Conservation (phyloP, 495 filamentous ascomycete genomes). For the Neurospora sp. region DNA sequence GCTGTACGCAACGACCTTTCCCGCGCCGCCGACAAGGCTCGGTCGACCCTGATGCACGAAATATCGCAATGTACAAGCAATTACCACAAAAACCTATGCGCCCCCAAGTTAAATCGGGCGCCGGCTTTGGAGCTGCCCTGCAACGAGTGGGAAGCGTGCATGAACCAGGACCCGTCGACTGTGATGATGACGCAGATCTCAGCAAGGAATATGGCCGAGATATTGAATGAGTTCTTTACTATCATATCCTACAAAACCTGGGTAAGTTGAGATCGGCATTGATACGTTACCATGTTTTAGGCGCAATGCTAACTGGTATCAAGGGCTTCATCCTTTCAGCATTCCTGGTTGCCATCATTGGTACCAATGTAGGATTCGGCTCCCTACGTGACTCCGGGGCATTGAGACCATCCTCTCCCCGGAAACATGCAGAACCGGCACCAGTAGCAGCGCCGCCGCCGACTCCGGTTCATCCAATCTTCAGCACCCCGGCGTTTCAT, state of each 20-base stretch:
- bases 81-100: conserved; percentile 67
- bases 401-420: neutral
- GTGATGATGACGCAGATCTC: conserved; percentile 32
- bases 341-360: conserved; percentile 44
- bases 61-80: conserved; percentile 61
- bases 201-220: conserved; percentile 33
- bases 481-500: conserved; percentile 14
- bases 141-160: conserved; percentile 73
- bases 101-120: conserved; percentile 40
- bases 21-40: conserved; percentile 53
- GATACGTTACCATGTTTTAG: neutral
- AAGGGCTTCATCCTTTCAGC: conserved; percentile 45
- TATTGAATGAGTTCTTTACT: conserved; percentile 38
- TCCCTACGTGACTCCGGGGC: conserved; percentile 17
- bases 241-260: conserved; percentile 42
- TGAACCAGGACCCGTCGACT: conserved; percentile 48
- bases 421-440: conserved; percentile 6
- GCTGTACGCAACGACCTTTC: conserved; percentile 70
- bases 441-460: conserved; percentile 8
- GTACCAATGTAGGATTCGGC: conserved; percentile 48
- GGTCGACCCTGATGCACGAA: conserved; percentile 53
- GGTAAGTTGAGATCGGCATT: conserved; percentile 9
- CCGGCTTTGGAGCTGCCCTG: conserved; percentile 69
- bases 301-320: conserved; percentile 11
- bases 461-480: conserved; percentile 19